Conservation (phyloP, 78 protist genomes). For the Guillardia theta region DNA sequence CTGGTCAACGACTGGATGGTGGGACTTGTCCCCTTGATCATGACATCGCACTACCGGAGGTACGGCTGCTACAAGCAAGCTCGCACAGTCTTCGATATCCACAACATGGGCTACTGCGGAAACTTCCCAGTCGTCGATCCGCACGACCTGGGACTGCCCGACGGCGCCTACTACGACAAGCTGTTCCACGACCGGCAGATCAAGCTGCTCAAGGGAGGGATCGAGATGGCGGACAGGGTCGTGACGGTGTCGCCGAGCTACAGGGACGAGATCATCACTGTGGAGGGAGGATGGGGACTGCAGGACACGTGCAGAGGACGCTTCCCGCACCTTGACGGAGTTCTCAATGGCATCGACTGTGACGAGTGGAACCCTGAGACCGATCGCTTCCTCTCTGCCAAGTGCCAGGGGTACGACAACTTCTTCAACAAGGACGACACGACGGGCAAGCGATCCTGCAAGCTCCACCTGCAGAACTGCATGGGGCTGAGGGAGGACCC, state of each 20-base stretch:
- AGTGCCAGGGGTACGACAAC: constrained; percentile 28
- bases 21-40: neutral
- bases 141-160: neutral
- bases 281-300: neutral
- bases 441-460: neutral
- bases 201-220: constrained; percentile 3
- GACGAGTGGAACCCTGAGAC: constrained; percentile 11
- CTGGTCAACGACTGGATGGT: constrained; percentile 39
- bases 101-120: constrained; percentile 41
- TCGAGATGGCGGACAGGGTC: constrained; percentile 7
- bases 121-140: neutral
- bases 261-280: constrained; percentile 28
- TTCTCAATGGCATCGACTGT: constrained; percentile 11
- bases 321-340: neutral
- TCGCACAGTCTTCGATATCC: constrained; percentile 4
- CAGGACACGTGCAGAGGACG: neutral
- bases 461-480: neutral
- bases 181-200: constrained; percentile 14
- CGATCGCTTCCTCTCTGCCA: neutral
- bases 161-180: neutral
- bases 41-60: constrained; percentile 33
- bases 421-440: neutral
- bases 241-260: constrained; percentile 15
- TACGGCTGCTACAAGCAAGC: neutral
- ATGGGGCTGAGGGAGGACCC: neutral